These are phyloP conservation scores for Gossypium trilobum DNA, from an alignment of 441 rosid genomes.

Conservation along the genomic window DNA sequence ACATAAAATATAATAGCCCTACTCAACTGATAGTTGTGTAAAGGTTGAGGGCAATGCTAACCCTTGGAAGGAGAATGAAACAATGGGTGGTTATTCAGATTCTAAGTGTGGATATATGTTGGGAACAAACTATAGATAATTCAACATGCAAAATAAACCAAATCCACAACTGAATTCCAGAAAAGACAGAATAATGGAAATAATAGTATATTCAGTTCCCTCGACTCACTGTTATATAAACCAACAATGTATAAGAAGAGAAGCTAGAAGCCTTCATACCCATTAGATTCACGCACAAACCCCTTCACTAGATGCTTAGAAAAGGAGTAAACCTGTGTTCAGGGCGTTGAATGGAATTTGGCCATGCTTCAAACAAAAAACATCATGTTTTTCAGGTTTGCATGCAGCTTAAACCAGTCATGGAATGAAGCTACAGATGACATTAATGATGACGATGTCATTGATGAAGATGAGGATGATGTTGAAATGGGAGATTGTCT, in stretches of 20 bases:
- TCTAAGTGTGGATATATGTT: too few relatives aligned
- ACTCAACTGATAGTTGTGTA: too few relatives aligned
- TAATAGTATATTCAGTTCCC: neutral
- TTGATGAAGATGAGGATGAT: slow-evolving; percentile 27
- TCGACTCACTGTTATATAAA: neutral
- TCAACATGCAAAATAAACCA: neutral
- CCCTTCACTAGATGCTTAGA: slow-evolving; percentile 19
- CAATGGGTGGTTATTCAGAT: too few relatives aligned
- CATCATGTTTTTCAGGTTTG: slow-evolving; percentile 57
- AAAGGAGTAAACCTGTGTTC: slow-evolving; percentile 20
- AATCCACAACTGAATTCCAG: neutral
- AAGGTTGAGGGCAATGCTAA: too few relatives aligned
- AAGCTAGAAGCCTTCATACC: neutral
- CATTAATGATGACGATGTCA: slow-evolving; percentile 22
- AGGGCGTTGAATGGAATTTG: neutral
- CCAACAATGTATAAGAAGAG: neutral
- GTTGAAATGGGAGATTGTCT: slow-evolving; percentile 37
- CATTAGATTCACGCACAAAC: slow-evolving; percentile 50
- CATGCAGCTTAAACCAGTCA: slow-evolving; percentile 47
- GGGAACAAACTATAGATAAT: too few relatives aligned
- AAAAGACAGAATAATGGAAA: neutral
- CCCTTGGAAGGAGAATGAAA: too few relatives aligned
- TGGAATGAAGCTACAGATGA: slow-evolving; percentile 28
- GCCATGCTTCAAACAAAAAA: slow-evolving; percentile 35
- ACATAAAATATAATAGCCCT: too few relatives aligned